Evolutionary conservation across 805 yeast species (phyloP), one percentile per base, ranked within the genome.

Genomic region (Tetrapisispora phaffii): DNA sequence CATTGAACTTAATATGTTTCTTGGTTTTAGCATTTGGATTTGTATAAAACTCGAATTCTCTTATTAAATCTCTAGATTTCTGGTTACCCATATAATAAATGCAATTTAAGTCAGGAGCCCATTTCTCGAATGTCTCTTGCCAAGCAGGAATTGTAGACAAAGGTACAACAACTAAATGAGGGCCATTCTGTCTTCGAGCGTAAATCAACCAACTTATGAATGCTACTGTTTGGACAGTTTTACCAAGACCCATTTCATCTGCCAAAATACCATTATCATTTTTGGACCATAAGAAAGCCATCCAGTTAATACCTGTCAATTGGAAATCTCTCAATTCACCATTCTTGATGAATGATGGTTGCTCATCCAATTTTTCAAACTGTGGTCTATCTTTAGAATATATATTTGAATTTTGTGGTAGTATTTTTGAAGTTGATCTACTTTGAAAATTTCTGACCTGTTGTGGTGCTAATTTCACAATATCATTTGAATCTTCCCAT

Each of bases 171-270:
- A 93, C 93, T 37, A 93, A 61, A 64, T 90, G 97, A 2, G 99
- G 98, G 7, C 99, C 99, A 65, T 89, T 85, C 60, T 93, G 98
- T 65, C 96, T 78, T 62, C 98, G 79, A 4, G 97, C 94, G 63
- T 84, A 93, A 34, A 93, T 79, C 66, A 93, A 74, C 97, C 98
- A 93, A 39, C 96, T 84, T 51, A 93, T 70, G 59, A 93, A 93
- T 2, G 96, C 76, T 13, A 93, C 96, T 0, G 97, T 93, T 66
- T 93, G 98, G 15, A 93, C 96, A 9, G 98, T 93, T 60, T 93
- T 93, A 51, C 98, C 98, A 44, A 93, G 74, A 45, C 98, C 98
- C 98, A 93, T 93, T 65, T 93, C 98, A 70, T 93, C 98, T 4
- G 98, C 98, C 35, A 93, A 70, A 42, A 93, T 93, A 45, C 98